Base-by-base conservation (phyloP, 352 stramenopile genomes). In the Globisporangium orthogonon region DNA sequence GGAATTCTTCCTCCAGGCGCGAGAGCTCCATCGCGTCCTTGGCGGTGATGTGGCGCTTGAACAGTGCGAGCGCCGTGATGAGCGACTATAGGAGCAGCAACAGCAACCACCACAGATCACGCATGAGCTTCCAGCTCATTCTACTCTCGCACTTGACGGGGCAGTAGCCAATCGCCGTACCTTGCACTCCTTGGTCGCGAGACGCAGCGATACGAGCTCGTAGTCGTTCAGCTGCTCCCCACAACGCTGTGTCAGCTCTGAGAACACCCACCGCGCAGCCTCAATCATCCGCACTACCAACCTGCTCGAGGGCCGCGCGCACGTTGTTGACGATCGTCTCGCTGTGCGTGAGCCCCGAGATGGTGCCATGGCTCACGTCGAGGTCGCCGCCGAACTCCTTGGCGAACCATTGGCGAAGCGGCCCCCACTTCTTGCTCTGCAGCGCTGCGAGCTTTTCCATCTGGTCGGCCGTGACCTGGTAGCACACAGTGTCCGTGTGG, bases 401-500 rank as follows among this genome's bases (percentile, higher is more conserved):
- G 18, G 65, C 62, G 58, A 95, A 92, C 86, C 86, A 95, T 65
- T 91, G 86, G 66, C 83, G 83, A 35, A 95, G 65, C 28, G 86
- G 75, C 13, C 76, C 71, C 86, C 86, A 95, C 68, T 91, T 92
- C 71, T 93, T 92, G 44, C 87, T 71, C 73, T 95, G 86, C 45
- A 86, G 63, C 50, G 67, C 54, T 45, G 83, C 71, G n/a, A 95
- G 82, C 63, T 91, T 88, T 41, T 92, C 83, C 58, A 89, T 71
- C 58, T 93, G 83, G 52, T 89, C 78, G 23, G 74, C 80, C 33
- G 83, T 89, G 14, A 92, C 78, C 57, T 89, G 76, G 63, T 91
- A 94, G 75, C 84, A 94, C n/a, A 94, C 70, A n/a, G 84, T 95
- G 70, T 95, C 86, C 47, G 83, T 91, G 63, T 91, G 71, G 55